Conservation (phyloP, 371 early-diverging fungal species). For the Coemansia sp. region DNA sequence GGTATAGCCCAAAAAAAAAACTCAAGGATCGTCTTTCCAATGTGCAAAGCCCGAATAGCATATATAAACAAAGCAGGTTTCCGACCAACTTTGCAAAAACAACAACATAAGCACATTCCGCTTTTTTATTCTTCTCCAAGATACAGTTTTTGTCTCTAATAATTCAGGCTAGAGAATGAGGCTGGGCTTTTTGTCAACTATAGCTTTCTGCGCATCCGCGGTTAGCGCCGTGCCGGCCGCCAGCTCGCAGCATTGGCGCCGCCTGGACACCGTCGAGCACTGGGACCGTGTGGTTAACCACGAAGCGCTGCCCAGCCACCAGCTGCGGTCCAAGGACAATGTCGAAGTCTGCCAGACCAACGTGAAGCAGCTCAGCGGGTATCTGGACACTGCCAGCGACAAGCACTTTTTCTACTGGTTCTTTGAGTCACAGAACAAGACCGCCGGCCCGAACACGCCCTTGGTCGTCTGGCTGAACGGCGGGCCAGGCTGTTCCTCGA, state of each 20-base stretch:
- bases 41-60: no score
- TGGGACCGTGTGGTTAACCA: conserved; percentile 7
- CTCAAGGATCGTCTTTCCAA: no score
- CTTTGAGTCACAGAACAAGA: conserved; percentile 76
- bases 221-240: no score
- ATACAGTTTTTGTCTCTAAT: no score
- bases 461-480: conserved; percentile 67
- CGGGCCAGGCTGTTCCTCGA: conserved; percentile 81
- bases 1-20: no score
- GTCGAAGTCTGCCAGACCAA: conserved; percentile 13
- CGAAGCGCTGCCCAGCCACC: neutral
- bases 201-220: no score
- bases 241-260: neutral
- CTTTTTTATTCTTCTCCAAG: no score
- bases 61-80: no score
- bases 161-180: no score
- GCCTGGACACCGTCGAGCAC: neutral
- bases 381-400: conserved; percentile 58
- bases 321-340: conserved; percentile 4
- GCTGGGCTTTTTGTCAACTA: no score
- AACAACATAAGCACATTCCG: no score
- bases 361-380: conserved; percentile 56
- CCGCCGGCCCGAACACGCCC: conserved; percentile 60
- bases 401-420: conserved; percentile 85
- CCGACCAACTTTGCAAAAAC: no score